Conservation (phyloP, 139 green algal species). For the Desmodesmus armatus region DNA sequence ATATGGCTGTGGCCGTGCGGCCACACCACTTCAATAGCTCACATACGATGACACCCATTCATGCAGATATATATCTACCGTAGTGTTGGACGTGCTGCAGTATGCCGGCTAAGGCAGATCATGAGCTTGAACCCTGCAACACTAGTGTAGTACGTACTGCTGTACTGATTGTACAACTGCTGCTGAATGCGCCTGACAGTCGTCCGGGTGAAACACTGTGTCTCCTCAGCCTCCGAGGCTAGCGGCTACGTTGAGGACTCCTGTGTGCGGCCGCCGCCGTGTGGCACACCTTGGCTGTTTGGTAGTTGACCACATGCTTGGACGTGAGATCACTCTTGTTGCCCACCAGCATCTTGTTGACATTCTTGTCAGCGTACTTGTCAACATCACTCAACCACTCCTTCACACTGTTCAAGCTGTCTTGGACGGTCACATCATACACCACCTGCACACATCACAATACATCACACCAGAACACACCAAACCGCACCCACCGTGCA, state of each 20-base stretch:
- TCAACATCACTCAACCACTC: constrained; percentile 99
- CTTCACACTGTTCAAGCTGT: constrained; percentile 99
- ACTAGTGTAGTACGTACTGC: not conserved
- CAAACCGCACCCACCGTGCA: too few species aligned
- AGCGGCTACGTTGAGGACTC: too few species aligned
- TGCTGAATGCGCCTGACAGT: not conserved
- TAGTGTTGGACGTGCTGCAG: too few species aligned
- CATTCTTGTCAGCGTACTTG: constrained; percentile 98
- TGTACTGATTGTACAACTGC: not conserved
- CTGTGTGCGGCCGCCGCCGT: too few species aligned
- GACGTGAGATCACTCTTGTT: constrained; percentile 98
- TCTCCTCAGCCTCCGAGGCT: too few species aligned
- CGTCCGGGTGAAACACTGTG: too few species aligned
- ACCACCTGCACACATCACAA: constrained; percentile 79
- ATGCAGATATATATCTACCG: not conserved
- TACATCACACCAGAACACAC: not conserved
- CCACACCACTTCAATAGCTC: too few species aligned
- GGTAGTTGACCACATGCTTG: constrained; percentile 97
- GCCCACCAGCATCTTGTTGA: constrained; percentile 99
- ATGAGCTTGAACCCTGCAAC: too few species aligned
- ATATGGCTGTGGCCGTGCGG: too few species aligned
- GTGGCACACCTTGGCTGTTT: constrained; percentile 92
- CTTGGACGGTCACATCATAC: constrained; percentile 99
- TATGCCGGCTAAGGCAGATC: too few species aligned
- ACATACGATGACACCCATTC: not conserved